Evolutionary conservation across 1,284 basidiomycete genomes (phyloP).

Genomic region (Amylostereum chailletii): DNA sequence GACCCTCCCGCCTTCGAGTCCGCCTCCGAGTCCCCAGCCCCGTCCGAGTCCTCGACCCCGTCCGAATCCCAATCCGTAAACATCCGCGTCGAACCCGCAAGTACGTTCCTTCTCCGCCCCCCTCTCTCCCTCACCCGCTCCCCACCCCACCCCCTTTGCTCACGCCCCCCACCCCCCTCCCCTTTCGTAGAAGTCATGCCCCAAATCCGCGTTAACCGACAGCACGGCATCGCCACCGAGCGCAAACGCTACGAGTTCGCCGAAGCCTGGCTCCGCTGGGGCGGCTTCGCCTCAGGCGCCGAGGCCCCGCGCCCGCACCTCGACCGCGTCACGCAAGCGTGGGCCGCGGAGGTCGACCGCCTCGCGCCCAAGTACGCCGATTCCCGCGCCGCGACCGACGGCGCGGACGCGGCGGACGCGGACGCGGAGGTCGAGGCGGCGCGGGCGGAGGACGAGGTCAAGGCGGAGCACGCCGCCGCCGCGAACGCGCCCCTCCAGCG

Average conservation of each 20-base stretch:
- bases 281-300: conserved; percentile 5
- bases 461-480: too few relatives aligned
- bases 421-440: too few relatives aligned
- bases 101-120: conserved; percentile 11
- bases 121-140: neutral
- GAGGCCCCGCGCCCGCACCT: neutral
- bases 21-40: neutral
- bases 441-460: too few relatives aligned
- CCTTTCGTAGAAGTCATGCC: neutral
- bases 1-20: neutral
- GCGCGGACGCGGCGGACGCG: too few relatives aligned
- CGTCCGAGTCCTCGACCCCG: too few relatives aligned
- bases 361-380: neutral
- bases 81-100: conserved; percentile 13
- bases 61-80: conserved; percentile 7
- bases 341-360: conserved; percentile 5
- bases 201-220: too few relatives aligned
- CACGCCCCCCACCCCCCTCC: neutral
- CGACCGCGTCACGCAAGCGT: conserved; percentile 4
- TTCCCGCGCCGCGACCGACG: too few relatives aligned
- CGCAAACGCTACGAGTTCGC: neutral
- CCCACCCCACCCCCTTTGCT: neutral
- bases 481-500: too few relatives aligned
- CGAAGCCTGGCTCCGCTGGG: conserved; percentile 8
- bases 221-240: too few relatives aligned